Conservation (phyloP, 2,329 filamentous ascomycete species). For the Ophiocordyceps camponoti-leonardi region DNA sequence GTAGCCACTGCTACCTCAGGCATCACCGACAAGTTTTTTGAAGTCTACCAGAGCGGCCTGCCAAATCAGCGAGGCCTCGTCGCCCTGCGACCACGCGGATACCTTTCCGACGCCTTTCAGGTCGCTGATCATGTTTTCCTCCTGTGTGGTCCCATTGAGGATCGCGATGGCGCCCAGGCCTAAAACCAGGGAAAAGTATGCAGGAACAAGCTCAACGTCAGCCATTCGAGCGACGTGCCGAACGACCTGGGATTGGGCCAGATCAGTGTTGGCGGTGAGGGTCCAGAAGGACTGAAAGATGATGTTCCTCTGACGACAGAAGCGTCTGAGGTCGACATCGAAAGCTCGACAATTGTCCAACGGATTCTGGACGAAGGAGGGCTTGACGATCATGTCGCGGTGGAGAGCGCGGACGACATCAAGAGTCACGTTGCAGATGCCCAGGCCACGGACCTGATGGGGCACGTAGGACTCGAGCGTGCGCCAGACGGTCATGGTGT, state of each 20-base stretch:
- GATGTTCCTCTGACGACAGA: constrained; percentile 23
- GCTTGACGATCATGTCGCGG: constrained; percentile 20
- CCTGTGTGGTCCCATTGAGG: constrained; percentile 27
- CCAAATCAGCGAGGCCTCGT: constrained; percentile 32
- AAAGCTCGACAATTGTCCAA: constrained; percentile 44
- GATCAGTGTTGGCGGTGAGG: constrained; percentile 25
- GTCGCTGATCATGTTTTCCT: constrained; percentile 31
- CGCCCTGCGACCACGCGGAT: constrained; percentile 22
- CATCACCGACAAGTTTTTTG: constrained; percentile 17
- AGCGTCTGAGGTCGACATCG: constrained; percentile 40
- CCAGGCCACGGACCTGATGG: constrained; percentile 43
- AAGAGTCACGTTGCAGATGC: constrained; percentile 59
- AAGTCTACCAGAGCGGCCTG: constrained; percentile 27
- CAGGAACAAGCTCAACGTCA: constrained; percentile 19
- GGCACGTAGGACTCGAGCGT: constrained; percentile 51
- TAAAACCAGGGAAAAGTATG: constrained; percentile 30
- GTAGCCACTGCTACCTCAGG: constrained; percentile 2
- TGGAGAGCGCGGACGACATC: constrained; percentile 35
- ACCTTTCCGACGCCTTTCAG: constrained; percentile 24
- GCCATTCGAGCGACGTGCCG: constrained; percentile 24
- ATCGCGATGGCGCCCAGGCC: constrained; percentile 24
- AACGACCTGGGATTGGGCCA: constrained; percentile 28
- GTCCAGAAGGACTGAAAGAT: constrained; percentile 39
- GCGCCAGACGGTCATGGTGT: constrained; percentile 47
- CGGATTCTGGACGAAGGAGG: constrained; percentile 57